Conservation (phyloP, 176 grass and related monocot genomes). For the Aegilops longissima region DNA sequence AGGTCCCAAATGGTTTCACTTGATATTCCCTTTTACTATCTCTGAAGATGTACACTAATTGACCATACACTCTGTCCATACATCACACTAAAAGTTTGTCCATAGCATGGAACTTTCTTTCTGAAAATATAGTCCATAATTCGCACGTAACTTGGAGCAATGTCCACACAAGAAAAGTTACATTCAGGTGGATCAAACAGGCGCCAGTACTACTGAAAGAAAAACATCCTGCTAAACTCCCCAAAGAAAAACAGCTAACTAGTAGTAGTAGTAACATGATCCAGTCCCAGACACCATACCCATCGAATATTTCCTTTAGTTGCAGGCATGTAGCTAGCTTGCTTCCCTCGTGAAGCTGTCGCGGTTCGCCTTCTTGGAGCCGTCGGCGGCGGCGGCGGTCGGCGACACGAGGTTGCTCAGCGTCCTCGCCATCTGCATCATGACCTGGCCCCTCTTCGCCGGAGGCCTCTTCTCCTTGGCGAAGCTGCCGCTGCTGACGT, state of each 20-base stretch:
- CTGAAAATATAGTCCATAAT: neutral
- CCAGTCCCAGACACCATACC: neutral
- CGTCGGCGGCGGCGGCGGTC: neutral
- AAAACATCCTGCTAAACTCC: neutral
- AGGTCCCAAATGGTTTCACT: neutral
- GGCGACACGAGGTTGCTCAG: constrained; percentile 36
- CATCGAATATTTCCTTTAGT: neutral
- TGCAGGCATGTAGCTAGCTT: constrained; percentile 9
- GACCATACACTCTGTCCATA: neutral
- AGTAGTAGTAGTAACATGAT: neutral
- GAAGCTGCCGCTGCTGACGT: constrained; percentile 7
- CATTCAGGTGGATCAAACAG: neutral
- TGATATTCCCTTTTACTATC: neutral
- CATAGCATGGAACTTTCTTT: neutral
- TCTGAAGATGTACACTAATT: neutral
- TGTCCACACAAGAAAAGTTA: neutral
- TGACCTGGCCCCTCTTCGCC: constrained; percentile 39
- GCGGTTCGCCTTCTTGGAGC: neutral
- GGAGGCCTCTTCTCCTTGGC: constrained; percentile 50
- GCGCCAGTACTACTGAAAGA: neutral
- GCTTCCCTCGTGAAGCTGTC: constrained; percentile 24
- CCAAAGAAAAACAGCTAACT: neutral
- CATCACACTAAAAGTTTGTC: neutral
- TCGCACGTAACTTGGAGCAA: neutral
- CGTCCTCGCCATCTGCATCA: constrained; percentile 36